Evolutionary conservation across 2,329 filamentous ascomycete species (phyloP), one percentile per base, ranked within the genome.

Genomic region (Trichoderma afroharzianum): DNA sequence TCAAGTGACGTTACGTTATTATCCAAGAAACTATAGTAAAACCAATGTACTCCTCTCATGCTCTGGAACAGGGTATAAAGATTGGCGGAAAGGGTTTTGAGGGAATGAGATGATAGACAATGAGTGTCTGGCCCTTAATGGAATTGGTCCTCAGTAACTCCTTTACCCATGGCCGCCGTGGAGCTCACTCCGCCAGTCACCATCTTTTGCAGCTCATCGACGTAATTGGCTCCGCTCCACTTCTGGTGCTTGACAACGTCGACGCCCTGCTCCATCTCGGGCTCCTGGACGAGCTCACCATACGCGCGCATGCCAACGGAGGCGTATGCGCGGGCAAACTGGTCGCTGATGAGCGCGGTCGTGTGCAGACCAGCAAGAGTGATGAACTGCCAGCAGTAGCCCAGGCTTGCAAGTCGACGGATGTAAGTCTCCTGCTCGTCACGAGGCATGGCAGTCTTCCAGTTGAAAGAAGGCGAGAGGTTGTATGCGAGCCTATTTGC

Each of bases 331-430:
- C 90, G 89, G 72, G 94, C 91, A 83, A 99, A 99, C 74, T 91
- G 90, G 84, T 98, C 90, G 78, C 91, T 92, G 84, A 97, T 97
- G 68, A 99, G 89, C 47, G 95, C 96, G 4, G 94, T 98, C 74
- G 94, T 97, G 87, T 99, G 96, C 80, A 99, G 88, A 76, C 96
- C 96, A 6, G 95, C 96, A 61, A 99, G 90, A n/a, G 96, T 99
- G 86, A 99, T 99, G 87, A 99, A 99, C 83, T 99, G 96, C 96
- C 96, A 99, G 89, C 94, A 97, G 89, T 99, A 99, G 74, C 96
- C 96, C 63, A 99, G 89, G 74, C 85, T 79, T 73, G 91, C 94
- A 53, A 99, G 92, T 55, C 96, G 93, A 74, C 91, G 86, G 85
- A 99, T 99, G 85, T 98, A 99, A 24, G 96, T 99, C 85, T 97